A percentile compares a stretch with the other conserved stretches of the same genome.
Conservation (phyloP, 441 rosid genomes). For the Pelargonium cotyledonis region DNA sequence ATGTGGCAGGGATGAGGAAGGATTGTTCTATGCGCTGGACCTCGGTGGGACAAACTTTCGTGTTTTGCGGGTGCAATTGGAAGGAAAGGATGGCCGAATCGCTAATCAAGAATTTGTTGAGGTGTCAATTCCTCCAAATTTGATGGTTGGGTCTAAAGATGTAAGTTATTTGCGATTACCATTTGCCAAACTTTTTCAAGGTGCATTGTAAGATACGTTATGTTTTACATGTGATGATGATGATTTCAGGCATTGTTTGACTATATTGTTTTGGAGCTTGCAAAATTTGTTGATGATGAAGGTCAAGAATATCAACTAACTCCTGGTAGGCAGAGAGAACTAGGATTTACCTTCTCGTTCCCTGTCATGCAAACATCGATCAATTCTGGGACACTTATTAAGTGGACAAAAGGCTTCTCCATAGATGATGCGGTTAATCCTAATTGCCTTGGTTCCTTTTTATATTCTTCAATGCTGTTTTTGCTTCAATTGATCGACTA, state of each 20-base stretch:
- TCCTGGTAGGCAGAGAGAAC: conserved; percentile 28
- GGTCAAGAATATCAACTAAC: conserved; percentile 20
- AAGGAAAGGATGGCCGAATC: conserved; percentile 27
- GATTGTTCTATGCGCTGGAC: conserved; percentile 33
- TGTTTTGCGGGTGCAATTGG: conserved; percentile 31
- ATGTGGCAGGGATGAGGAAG: conserved; percentile 29
- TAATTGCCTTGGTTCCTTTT: not conserved
- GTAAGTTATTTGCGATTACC: conserved; percentile 16
- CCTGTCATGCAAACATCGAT: conserved; percentile 36
- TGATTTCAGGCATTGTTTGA: conserved; percentile 29
- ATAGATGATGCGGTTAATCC: conserved; percentile 28
- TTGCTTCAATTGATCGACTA: not conserved
- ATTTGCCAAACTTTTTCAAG: not conserved
- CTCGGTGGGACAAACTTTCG: conserved; percentile 41
- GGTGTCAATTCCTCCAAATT: conserved; percentile 31
- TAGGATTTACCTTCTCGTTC: conserved; percentile 37
- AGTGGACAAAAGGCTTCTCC: conserved; percentile 36
- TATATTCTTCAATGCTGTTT: too few relatives aligned
- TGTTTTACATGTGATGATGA: not conserved
- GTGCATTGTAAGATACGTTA: not conserved
- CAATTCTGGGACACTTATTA: conserved; percentile 26
- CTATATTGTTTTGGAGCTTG: conserved; percentile 26
- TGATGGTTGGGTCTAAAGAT: conserved; percentile 30
- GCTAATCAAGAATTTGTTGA: conserved; percentile 29
- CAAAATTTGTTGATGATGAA: conserved; percentile 30